Evolutionary conservation across 2,329 filamentous ascomycete species (phyloP).

Genomic region (Bipolaris gigantea): DNA sequence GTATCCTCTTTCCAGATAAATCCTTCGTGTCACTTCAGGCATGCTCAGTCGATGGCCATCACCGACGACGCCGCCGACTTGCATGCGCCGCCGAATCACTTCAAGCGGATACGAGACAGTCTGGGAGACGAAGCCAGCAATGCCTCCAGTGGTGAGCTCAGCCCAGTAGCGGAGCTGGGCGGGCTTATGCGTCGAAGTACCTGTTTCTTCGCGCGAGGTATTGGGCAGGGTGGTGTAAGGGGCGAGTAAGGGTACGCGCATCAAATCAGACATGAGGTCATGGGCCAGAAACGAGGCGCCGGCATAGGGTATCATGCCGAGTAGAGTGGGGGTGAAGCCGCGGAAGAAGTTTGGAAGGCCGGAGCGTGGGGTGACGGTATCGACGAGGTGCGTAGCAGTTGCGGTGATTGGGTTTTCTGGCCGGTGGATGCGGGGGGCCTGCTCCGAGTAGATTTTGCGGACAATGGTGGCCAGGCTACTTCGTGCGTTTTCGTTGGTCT

Average conservation of each 20-base stretch:
- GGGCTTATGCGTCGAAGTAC: slow-evolving; percentile 57
- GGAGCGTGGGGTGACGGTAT: slow-evolving; percentile 60
- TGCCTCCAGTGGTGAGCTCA: slow-evolving; percentile 78
- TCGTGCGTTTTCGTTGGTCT: slow-evolving; percentile 75
- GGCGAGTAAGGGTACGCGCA: slow-evolving; percentile 70
- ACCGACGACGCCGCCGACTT: slow-evolving; percentile 91
- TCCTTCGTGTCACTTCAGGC: slow-evolving; percentile 73
- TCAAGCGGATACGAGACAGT: slow-evolving; percentile 93
- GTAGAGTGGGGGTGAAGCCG: slow-evolving; percentile 84
- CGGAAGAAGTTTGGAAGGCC: slow-evolving; percentile 92
- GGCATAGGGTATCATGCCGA: slow-evolving; percentile 96
- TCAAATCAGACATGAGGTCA: slow-evolving; percentile 82
- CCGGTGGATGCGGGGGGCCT: slow-evolving; percentile 43
- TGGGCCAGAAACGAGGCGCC: slow-evolving; percentile 95
- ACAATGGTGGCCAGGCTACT: slow-evolving; percentile 77
- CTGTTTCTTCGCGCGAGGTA: slow-evolving; percentile 47
- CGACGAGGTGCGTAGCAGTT: slow-evolving; percentile 49
- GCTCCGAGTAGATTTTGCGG: slow-evolving; percentile 82
- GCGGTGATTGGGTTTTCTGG: slow-evolving; percentile 47
- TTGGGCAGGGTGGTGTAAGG: slow-evolving; percentile 74
- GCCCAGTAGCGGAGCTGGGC: slow-evolving; percentile 81
- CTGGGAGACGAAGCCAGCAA: slow-evolving; percentile 87
- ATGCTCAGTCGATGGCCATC: slow-evolving; percentile 81
- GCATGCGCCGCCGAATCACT: slow-evolving; percentile 89
- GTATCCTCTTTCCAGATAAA: slow-evolving; percentile 74